Conservation (phyloP, 2,329 filamentous ascomycete genomes). For the Beauveria brongniartii region DNA sequence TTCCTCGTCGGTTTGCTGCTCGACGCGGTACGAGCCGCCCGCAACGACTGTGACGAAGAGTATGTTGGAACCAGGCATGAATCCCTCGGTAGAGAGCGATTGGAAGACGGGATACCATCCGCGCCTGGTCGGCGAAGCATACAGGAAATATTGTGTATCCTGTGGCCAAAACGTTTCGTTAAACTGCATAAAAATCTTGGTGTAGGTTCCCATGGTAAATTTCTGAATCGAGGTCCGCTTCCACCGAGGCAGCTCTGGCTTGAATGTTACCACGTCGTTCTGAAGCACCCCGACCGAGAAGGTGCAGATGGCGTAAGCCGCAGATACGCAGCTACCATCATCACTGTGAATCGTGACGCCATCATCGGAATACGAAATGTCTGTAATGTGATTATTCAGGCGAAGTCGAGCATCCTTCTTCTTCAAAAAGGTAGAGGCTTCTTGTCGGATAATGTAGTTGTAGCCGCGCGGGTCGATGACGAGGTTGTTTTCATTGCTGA, state of each 20-base stretch:
- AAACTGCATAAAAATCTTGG: slow-evolving; percentile 66
- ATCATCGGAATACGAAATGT: slow-evolving; percentile 42
- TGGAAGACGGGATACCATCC: slow-evolving; percentile 53
- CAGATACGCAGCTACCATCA: slow-evolving; percentile 48
- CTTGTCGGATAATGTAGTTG: slow-evolving; percentile 46
- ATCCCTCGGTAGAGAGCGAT: slow-evolving; percentile 48
- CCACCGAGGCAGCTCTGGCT: slow-evolving; percentile 53
- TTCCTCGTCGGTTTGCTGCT: slow-evolving; percentile 49
- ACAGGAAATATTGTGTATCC: slow-evolving; percentile 36
- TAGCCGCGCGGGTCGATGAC: slow-evolving; percentile 55
- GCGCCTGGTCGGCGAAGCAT: slow-evolving; percentile 32
- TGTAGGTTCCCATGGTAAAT: slow-evolving; percentile 64
- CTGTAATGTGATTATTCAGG: slow-evolving; percentile 49
- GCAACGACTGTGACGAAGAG: slow-evolving; percentile 57
- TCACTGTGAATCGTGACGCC: slow-evolving; percentile 45
- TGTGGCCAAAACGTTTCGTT: slow-evolving; percentile 55
- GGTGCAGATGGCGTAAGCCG: slow-evolving; percentile 56
- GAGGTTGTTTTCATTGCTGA: slow-evolving; percentile 52
- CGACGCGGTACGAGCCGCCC: slow-evolving; percentile 47
- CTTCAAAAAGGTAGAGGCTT: slow-evolving; percentile 49
- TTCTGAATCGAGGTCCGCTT: slow-evolving; percentile 55
- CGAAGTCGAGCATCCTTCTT: slow-evolving; percentile 47
- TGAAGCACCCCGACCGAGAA: slow-evolving; percentile 64
- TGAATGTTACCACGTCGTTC: slow-evolving; percentile 49
- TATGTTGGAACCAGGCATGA: slow-evolving; percentile 54